Percentiles rank a stretch among this genome's conserved stretches.
phyloP scores from a whole-genome alignment of 2,329 filamentous ascomycete genomes.

The Xylaria sp. region DNA sequence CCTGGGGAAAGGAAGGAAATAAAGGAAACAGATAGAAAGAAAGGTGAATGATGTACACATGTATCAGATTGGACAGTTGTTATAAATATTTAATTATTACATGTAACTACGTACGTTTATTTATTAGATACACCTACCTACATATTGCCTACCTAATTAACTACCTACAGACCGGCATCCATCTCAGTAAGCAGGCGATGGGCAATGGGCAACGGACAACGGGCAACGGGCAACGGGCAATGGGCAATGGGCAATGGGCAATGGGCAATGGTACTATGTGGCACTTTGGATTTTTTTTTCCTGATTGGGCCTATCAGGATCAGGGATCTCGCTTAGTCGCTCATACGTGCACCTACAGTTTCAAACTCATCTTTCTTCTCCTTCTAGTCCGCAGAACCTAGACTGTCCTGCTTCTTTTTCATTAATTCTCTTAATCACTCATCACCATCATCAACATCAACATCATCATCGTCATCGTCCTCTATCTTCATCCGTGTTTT shows the following conservation, averaged over 20 bases:
- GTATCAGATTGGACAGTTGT: neutral
- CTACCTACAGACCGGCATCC: no score
- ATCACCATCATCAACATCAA: neutral
- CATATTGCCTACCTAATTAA: no score
- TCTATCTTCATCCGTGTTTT: neutral
- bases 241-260: neutral
- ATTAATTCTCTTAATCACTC: neutral
- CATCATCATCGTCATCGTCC: neutral
- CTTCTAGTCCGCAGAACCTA: neutral
- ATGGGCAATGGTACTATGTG: neutral
- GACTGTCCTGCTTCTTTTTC: no score
- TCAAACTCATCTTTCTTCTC: neutral
- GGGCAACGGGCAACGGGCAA: neutral
- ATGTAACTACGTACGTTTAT: no score
- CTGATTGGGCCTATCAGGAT: constrained; percentile 1
- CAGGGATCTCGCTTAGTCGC: constrained; percentile 4
- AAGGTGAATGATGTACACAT: neutral
- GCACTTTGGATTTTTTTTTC: neutral
- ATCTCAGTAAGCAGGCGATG: neutral
- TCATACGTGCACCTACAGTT: neutral
- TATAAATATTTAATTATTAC: no score
- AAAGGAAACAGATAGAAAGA: neutral
- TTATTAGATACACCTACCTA: no score
- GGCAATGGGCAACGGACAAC: neutral
- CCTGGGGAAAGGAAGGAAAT: neutral